Evolutionary conservation across 2,329 filamentous ascomycete genomes (phyloP), one percentile per base, ranked within the genome.

Genomic region (Cryphonectria carpinicola): DNA sequence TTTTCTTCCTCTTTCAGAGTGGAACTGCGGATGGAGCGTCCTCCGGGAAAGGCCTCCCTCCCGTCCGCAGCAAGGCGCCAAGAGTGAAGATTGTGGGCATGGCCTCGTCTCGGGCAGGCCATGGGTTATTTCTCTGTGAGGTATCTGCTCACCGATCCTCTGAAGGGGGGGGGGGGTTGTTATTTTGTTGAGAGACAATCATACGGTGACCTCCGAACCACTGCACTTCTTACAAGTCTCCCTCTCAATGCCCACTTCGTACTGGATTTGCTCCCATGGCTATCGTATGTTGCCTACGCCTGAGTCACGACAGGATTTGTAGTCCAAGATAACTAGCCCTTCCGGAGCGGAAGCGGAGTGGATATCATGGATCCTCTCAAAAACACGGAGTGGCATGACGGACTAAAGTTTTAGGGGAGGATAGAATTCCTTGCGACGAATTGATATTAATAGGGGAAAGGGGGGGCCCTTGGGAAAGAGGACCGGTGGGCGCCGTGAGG

Each of bases 351-450:
- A 32, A 64, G 60, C 60, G 22, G 41, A 67, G 69, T 71, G 69
- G 69, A 69, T 46, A 69, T 39, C 8, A 13, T 39, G 37, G 37
- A 39, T 11, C 37, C 37, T 66, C 67, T 35, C 7, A 19, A 62
- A 39, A 46, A 39, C 68, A 65, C 54, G 62, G 61, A 71, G 64
- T 71, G 66, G 66, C 66, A 66, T 46, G 66, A 69, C 25, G 54
- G 52, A 54, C 61, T 68, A 62, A 65, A 3, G 32, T 58, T 14
- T 60, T 22, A 43, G 28, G 61, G 43, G 64, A 46, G 22, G 61
- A 46, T 13, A 8, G 39, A 39, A 64, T 64, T 25, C 39, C 1
- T 39, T 46, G 25, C 54, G 28, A 19, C 6, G 14, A 32, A 58
- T 28, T 58, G 54, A 32, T 58, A 58, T 58, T 56, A 56, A 56